Conservation (phyloP, 2,329 filamentous ascomycete species). For the Fusarium sp. region DNA sequence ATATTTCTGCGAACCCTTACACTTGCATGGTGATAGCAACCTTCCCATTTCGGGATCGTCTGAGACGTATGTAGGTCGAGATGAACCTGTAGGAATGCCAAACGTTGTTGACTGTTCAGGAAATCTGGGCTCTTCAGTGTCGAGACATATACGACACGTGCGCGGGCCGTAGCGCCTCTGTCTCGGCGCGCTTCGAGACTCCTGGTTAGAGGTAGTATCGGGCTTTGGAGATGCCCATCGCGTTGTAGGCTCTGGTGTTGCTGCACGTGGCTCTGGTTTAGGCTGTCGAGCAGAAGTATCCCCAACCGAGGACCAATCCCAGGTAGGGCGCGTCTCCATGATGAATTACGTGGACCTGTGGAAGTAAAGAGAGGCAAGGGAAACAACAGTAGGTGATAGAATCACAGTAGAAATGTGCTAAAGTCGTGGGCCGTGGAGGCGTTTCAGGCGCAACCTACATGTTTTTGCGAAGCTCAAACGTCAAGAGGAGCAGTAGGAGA, state of each 20-base stretch:
- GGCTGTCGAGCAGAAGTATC: conserved; percentile 20
- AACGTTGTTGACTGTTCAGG: conserved; percentile 47
- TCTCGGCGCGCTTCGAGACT: conserved; percentile 20
- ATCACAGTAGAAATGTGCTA: conserved; percentile 15
- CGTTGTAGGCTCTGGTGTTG: conserved; percentile 4
- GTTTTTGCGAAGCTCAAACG: conserved; percentile 29
- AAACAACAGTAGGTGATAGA: conserved; percentile 14
- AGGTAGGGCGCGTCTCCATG: conserved; percentile 44
- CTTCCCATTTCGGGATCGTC: conserved; percentile 78
- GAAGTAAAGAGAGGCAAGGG: conserved; percentile 26
- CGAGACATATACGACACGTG: conserved; percentile 90
- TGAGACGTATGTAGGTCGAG: conserved; percentile 70
- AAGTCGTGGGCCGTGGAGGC: conserved; percentile 28
- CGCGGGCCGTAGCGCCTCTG: conserved; percentile 70
- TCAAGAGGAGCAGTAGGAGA: conserved; percentile 20
- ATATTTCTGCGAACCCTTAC: conserved; percentile 92
- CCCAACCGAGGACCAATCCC: conserved; percentile 42
- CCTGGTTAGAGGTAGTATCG: conserved; percentile 1
- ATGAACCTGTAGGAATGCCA: conserved; percentile 46
- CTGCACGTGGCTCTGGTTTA: conserved; percentile 7
- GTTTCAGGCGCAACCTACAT: conserved; percentile 43
- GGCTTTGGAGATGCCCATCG: conserved; percentile 9
- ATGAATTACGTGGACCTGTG: conserved; percentile 32
- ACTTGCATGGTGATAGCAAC: conserved; percentile 88
- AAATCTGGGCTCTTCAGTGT: conserved; percentile 65